These are phyloP conservation scores for Arabidopsis lyrata DNA, from an alignment of 441 rosid genomes.

Conservation along the genomic window DNA sequence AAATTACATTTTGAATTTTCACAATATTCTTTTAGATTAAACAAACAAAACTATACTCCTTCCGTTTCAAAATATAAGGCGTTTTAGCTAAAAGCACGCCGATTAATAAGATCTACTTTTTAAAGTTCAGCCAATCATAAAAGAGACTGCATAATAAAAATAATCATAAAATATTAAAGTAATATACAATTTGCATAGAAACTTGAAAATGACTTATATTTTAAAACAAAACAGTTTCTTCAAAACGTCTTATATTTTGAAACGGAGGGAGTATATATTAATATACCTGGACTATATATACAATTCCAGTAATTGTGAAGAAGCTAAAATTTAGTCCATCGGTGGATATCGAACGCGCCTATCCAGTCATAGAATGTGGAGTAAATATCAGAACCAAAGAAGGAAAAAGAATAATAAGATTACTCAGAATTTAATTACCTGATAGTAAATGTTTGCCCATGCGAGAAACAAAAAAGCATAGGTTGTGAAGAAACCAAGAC, in stretches of 20 bases:
- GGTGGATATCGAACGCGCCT: conserved; percentile 85
- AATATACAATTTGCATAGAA: no score
- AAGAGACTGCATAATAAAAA: no score
- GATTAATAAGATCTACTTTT: no score
- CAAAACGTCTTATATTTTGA: no score
- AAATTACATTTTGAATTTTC: background rate
- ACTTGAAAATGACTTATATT: no score
- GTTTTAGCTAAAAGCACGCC: no score
- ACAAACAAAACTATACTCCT: background rate
- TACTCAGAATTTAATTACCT: conserved; percentile 51
- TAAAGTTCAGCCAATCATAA: no score
- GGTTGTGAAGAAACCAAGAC: conserved; percentile 90
- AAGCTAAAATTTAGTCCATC: conserved; percentile 82
- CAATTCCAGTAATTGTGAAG: conserved; percentile 73
- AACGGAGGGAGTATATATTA: no score
- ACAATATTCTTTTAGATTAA: background rate
- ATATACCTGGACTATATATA: conserved; percentile 80
- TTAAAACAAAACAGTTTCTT: no score
- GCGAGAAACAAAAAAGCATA: conserved; percentile 79
- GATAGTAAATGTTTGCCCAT: conserved; percentile 91
- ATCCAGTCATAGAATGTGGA: conserved; percentile 38
- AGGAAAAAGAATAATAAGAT: background rate
- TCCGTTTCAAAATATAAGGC: no score
- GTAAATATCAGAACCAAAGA: conserved; percentile 14
- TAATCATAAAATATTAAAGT: no score